Conservation (phyloP, 768 basidiomycete species). For the Dentipellis sp. region DNA sequence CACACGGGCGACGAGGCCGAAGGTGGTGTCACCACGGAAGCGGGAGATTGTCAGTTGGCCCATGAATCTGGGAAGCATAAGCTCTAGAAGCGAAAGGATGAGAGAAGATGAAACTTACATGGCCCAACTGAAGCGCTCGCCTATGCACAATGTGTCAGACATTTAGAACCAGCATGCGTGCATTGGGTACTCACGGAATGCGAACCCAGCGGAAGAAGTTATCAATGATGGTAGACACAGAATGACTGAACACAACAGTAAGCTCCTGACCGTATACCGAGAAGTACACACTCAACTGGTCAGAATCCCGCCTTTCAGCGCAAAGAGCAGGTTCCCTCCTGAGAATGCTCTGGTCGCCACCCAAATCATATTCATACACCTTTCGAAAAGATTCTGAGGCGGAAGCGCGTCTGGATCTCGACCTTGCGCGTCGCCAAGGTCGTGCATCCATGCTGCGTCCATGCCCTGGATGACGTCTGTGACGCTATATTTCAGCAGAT, state of each 20-base stretch:
- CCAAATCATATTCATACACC: conserved; percentile 37
- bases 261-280: neutral
- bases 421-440: conserved; percentile 46
- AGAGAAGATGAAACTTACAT: conserved; percentile 35
- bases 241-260: conserved; percentile 30
- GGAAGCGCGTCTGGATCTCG: conserved; percentile 73
- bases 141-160: conserved; percentile 23
- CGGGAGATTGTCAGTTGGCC: conserved; percentile 63
- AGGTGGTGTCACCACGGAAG: conserved; percentile 69
- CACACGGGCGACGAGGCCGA: conserved; percentile 53
- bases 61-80: conserved; percentile 43
- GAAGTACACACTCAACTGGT: conserved; percentile 30
- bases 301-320: conserved; percentile 60
- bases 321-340: conserved; percentile 56
- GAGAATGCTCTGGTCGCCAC: conserved; percentile 29
- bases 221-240: conserved; percentile 54
- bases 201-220: conserved; percentile 42
- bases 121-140: conserved; percentile 61
- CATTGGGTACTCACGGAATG: conserved; percentile 37
- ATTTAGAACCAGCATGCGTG: neutral
- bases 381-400: conserved; percentile 51
- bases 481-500: no score
- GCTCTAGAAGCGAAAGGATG: neutral
- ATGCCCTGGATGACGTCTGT: conserved; percentile 52
- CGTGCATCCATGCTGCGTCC: conserved; percentile 26